phyloP scores from a whole-genome alignment of 2,329 filamentous ascomycete species.

The Penicillium hesseltinei region DNA sequence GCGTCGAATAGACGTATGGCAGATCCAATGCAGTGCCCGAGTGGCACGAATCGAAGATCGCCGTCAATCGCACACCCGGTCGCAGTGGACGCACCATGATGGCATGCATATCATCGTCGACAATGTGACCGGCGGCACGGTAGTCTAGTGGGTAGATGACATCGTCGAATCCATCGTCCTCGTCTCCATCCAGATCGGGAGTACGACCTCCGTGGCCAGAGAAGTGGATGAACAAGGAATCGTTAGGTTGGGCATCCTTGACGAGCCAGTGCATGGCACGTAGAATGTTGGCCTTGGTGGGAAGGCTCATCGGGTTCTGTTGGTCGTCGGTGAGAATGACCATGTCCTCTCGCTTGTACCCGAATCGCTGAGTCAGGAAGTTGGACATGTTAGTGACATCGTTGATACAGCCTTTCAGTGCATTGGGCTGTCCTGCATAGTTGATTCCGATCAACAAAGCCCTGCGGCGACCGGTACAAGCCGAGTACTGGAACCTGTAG shows the following conservation, averaged over 20 bases:
- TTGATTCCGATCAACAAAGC: constrained; percentile 93
- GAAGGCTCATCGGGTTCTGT: constrained; percentile 94
- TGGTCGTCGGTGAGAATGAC: constrained; percentile 95
- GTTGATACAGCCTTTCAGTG: constrained; percentile 91
- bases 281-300: constrained; percentile 90
- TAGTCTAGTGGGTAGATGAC: constrained; percentile 77
- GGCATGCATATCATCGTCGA: constrained; percentile 74
- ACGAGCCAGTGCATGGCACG: constrained; percentile 99
- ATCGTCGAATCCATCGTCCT: constrained; percentile 72
- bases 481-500: constrained; percentile 90
- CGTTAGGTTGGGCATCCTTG: constrained; percentile 85
- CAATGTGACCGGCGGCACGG: constrained; percentile 66
- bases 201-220: constrained; percentile 80
- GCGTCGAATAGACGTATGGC: constrained; percentile 67
- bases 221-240: constrained; percentile 96
- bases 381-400: constrained; percentile 95
- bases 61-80: constrained; percentile 76
- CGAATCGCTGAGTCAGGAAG: constrained; percentile 80
- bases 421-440: constrained; percentile 87
- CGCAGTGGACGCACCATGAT: constrained; percentile 76
- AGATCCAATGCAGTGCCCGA: constrained; percentile 65
- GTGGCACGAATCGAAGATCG: constrained; percentile 68
- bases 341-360: constrained; percentile 95
- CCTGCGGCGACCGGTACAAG: constrained; percentile 83
- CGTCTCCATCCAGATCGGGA: constrained; percentile 70